These are phyloP conservation scores for Salix purpurea DNA, from an alignment of 345 rosid genomes.

Conservation along the genomic window DNA sequence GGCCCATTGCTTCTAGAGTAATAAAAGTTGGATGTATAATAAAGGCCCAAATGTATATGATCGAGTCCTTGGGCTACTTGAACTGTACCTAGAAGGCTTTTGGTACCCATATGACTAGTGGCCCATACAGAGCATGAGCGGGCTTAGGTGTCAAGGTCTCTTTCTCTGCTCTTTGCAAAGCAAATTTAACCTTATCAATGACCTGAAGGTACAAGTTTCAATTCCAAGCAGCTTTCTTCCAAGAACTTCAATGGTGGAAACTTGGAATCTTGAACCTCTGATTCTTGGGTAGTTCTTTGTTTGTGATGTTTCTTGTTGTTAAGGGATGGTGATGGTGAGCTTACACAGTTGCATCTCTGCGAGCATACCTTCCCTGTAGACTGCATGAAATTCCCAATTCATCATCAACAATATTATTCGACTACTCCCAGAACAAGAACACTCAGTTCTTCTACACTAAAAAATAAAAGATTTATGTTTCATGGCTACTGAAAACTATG, in stretches of 20 bases:
- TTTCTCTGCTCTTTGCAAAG: constrained; percentile 59
- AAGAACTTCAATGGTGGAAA: constrained; percentile 11
- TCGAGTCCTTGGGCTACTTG: no score
- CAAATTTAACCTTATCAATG: constrained; percentile 69
- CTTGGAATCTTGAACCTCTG: neutral
- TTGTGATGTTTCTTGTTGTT: neutral
- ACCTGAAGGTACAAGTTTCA: constrained; percentile 35
- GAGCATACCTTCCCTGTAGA: neutral
- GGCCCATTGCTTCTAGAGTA: no score
- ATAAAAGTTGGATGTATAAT: no score
- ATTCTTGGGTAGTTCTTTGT: neutral
- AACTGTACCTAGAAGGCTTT: neutral
- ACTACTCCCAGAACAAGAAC: neutral
- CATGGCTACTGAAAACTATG: no score
- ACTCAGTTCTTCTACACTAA: neutral
- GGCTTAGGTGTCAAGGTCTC: constrained; percentile 22
- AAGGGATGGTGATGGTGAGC: constrained; percentile 12
- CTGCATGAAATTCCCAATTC: neutral
- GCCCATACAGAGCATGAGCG: no score
- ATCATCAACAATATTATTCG: neutral
- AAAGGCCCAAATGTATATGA: no score
- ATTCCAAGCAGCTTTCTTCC: constrained; percentile 43
- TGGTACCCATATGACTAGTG: neutral
- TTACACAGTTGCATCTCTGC: constrained; percentile 18
- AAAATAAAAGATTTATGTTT: neutral